Base-by-base conservation (phyloP, 768 basidiomycete genomes). In the Amanita rubescens region DNA sequence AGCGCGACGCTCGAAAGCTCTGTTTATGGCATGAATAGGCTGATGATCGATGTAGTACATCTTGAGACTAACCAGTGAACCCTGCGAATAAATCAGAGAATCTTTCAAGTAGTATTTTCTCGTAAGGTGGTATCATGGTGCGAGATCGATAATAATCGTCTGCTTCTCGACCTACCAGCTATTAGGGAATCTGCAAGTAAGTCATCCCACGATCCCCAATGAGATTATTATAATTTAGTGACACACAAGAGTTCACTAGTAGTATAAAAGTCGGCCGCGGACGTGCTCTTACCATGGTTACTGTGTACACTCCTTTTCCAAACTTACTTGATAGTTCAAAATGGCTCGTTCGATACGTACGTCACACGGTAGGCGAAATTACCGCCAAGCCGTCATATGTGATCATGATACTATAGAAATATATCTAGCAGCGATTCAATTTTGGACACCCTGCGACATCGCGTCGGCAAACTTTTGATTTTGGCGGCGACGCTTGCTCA, bases 1-100 rank as follows among this genome's bases (percentile, higher is more conserved):
- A 97, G 72, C 0, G 85, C 83, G 15, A 84, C 85, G 57, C 88
- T 90, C 27, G 94, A 96, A 10, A 98, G 77, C 69, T 99, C 96
- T 95, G 43, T 19, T 37, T 27, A 19, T 12, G 12, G 41, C 2
- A 3, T 53, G 15, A 25, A 24, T 17, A 22, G 2, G 11, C 10
- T 5, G 30, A 11, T 5, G 30, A 11, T 44, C 8, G 3, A 25
- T 22, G 9, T 33, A 33, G 14, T 17, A n/a, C 22, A 45, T 35
- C 9, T 30, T 34, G 22, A 35, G 32, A 58, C 70, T 53, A 59
- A 83, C 86, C 85, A 54, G 73, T 84, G 7, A 70, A 67, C 2
- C 69, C 61, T 17, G 74, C 67, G 61, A 86, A 84, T 20, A 68
- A 63, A 17, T 74, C 60, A 34, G 67, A 43, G 58, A 51, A 44